Evolutionary conservation across 192 early-diverging fungal genomes (phyloP).

Genomic region (Coemansia sp.): DNA sequence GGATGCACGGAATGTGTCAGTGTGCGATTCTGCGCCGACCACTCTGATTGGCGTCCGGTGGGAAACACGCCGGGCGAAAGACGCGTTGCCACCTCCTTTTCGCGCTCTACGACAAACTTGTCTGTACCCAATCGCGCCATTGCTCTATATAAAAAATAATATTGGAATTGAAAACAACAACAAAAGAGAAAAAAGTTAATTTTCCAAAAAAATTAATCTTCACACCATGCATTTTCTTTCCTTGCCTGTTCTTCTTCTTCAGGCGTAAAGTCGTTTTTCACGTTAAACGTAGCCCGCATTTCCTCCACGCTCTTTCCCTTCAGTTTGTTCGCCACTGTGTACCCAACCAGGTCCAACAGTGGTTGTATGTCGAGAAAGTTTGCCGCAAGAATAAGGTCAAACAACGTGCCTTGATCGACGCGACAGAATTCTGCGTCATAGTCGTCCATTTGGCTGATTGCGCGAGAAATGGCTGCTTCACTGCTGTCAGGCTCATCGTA

Average conservation of each 20-base stretch:
- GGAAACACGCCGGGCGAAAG: constrained; percentile 29
- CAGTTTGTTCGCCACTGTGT: constrained; percentile 91
- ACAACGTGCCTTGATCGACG: constrained; percentile 91
- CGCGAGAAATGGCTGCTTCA: constrained; percentile 55
- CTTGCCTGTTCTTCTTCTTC: constrained; percentile 66
- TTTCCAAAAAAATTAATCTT: constrained; percentile 17
- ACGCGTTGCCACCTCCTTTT: constrained; percentile 15
- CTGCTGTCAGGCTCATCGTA: constrained; percentile 49
- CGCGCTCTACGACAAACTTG: constrained; percentile 34
- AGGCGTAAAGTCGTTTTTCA: constrained; percentile 70
- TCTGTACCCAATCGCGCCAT: constrained; percentile 19
- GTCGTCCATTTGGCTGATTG: constrained; percentile 78
- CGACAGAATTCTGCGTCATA: constrained; percentile 89
- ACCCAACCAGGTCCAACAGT: constrained; percentile 67
- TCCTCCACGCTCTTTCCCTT: constrained; percentile 84
- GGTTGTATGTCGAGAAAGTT: constrained; percentile 81
- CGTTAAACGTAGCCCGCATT: constrained; percentile 69
- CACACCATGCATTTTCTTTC: constrained; percentile 66
- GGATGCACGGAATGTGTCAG: constrained; percentile 32
- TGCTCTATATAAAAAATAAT: constrained; percentile 1
- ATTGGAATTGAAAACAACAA: not conserved
- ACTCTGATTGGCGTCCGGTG: constrained; percentile 23
- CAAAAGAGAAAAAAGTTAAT: constrained; percentile 9
- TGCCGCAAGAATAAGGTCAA: constrained; percentile 87
- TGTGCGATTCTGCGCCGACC: constrained; percentile 39